phyloP scores from a whole-genome alignment of 192 early-diverging fungal species.

The Coemansia reversa region DNA sequence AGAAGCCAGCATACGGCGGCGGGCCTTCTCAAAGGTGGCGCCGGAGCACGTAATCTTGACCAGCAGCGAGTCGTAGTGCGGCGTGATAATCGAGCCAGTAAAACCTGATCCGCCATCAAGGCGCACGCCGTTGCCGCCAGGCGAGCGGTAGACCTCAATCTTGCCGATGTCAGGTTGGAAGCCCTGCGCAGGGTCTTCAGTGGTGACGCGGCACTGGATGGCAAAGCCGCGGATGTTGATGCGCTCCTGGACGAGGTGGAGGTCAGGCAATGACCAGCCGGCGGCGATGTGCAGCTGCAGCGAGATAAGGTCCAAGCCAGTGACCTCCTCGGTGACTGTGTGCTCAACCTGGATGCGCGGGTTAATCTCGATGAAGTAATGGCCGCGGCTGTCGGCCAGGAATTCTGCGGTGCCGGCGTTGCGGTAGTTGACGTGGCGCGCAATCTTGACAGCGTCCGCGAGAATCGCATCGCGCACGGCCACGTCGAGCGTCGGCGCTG shows the following conservation, averaged over 20 bases:
- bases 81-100: constrained; percentile 88
- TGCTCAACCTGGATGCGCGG: constrained; percentile 99
- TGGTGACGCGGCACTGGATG: constrained; percentile 96
- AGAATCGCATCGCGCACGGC: constrained; percentile 75
- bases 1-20: constrained; percentile 84
- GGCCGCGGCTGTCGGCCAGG: constrained; percentile 82
- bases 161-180: constrained; percentile 97
- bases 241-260: constrained; percentile 77
- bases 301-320: constrained; percentile 91
- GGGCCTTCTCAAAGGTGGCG: constrained; percentile 84
- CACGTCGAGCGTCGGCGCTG: constrained; percentile 70
- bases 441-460: constrained; percentile 88
- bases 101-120: constrained; percentile 89
- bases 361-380: constrained; percentile 99
- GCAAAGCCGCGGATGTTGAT: constrained; percentile 82
- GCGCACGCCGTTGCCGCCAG: constrained; percentile 84
- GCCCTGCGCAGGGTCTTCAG: constrained; percentile 88
- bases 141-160: constrained; percentile 91
- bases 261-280: constrained; percentile 73
- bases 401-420: constrained; percentile 98
- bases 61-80: constrained; percentile 93
- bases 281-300: constrained; percentile 95
- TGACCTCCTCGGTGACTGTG: constrained; percentile 96
- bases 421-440: constrained; percentile 82
- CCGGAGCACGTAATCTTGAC: constrained; percentile 89